Conservation (phyloP, 495 filamentous ascomycete genomes). For the Aspergillus hancockii region DNA sequence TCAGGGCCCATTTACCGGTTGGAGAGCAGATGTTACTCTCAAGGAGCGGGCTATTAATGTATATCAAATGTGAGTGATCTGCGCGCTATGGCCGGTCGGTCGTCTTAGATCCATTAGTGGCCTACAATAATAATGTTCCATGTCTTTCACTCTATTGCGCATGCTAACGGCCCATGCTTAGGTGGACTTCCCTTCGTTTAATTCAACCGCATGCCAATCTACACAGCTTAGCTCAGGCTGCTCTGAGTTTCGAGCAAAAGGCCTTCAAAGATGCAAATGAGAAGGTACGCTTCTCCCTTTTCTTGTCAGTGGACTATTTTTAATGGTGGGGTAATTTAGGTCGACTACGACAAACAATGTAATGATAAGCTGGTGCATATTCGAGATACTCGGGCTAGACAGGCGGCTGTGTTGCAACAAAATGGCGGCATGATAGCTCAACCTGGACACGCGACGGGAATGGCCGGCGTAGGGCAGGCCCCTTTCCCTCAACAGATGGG, state of each 20-base stretch:
- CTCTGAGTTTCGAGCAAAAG: slow-evolving; percentile 50
- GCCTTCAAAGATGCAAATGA: slow-evolving; percentile 48
- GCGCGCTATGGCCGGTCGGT: slow-evolving; percentile 3
- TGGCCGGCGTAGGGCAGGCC: slow-evolving; percentile 38
- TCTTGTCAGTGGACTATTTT: slow-evolving; percentile 1
- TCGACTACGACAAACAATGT: slow-evolving; percentile 50
- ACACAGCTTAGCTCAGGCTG: slow-evolving; percentile 41
- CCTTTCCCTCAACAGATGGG: slow-evolving; percentile 55
- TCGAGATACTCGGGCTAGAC: slow-evolving; percentile 45
- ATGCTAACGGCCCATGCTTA: slow-evolving; percentile 20
- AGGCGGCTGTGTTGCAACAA: slow-evolving; percentile 45
- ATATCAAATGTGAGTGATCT: slow-evolving; percentile 48
- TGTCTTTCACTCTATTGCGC: slow-evolving; percentile 5
- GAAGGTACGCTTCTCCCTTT: slow-evolving; percentile 34
- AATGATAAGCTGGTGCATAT: slow-evolving; percentile 52
- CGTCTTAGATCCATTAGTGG: not conserved
- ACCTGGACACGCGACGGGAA: slow-evolving; percentile 22
- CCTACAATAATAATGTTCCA: slow-evolving; percentile 8
- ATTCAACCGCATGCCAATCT: slow-evolving; percentile 50
- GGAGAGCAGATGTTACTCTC: slow-evolving; percentile 45
- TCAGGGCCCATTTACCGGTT: slow-evolving; percentile 45
- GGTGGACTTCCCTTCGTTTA: slow-evolving; percentile 51
- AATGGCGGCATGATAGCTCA: slow-evolving; percentile 44
- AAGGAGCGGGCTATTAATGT: slow-evolving; percentile 43
- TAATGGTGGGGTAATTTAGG: slow-evolving; percentile 24